phyloP scores from a whole-genome alignment of 2,329 filamentous ascomycete species.

The Ascomycota sp. region DNA sequence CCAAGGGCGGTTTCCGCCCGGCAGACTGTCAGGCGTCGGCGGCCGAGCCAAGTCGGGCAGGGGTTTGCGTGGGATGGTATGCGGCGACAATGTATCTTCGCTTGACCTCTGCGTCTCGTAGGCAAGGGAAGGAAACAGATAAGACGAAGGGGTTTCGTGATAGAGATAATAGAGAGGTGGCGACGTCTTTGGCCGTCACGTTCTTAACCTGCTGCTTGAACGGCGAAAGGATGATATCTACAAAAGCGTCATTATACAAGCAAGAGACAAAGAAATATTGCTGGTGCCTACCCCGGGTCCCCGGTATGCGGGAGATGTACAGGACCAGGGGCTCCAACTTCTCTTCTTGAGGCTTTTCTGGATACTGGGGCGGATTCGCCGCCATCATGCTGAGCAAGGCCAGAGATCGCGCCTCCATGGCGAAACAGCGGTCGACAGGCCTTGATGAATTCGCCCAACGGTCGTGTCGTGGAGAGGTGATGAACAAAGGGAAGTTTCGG shows the following conservation, averaged over 20 bases:
- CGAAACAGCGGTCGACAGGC: no score
- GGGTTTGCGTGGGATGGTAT: slow-evolving; percentile 32
- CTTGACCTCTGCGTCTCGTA: slow-evolving; percentile 17
- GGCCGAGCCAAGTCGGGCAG: slow-evolving; percentile 17
- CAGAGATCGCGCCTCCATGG: slow-evolving; percentile 65
- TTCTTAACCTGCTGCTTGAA: slow-evolving; percentile 77
- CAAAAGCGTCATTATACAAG: not conserved
- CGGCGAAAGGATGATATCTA: slow-evolving; percentile 82
- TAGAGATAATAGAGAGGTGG: slow-evolving; percentile 86
- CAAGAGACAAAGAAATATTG: not conserved
- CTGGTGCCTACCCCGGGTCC: slow-evolving; percentile 57
- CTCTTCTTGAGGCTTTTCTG: slow-evolving; percentile 51
- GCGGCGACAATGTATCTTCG: slow-evolving; percentile 19
- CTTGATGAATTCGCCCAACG: no score
- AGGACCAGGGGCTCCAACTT: slow-evolving; percentile 54
- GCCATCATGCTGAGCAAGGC: slow-evolving; percentile 63
- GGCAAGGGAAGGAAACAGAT: slow-evolving; percentile 21
- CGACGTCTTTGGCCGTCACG: slow-evolving; percentile 71
- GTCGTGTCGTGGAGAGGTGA: no score
- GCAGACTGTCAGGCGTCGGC: slow-evolving; percentile 7
- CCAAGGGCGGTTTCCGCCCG: slow-evolving; percentile 1
- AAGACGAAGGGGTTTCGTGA: slow-evolving; percentile 34
- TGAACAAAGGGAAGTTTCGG: no score
- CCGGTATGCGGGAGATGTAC: slow-evolving; percentile 86
- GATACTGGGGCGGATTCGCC: slow-evolving; percentile 70